Percentiles rank a stretch among this genome's conserved stretches.
Conservation (phyloP, 176 grass and related monocot species). For the Poa annua region DNA sequence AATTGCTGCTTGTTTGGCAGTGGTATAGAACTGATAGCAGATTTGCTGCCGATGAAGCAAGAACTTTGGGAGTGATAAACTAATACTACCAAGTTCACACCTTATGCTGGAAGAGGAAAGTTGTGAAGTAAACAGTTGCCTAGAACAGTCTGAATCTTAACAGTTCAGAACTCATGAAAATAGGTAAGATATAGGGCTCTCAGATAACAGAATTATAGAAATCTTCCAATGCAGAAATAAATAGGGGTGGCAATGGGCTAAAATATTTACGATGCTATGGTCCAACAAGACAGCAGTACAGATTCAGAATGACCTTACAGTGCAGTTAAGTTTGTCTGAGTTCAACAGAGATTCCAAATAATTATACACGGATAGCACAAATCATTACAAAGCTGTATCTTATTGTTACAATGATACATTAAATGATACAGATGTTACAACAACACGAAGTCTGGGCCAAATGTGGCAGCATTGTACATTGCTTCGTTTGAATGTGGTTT, state of each 20-base stretch:
- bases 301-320: background rate
- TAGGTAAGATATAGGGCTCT: background rate
- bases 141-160: background rate
- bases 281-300: background rate
- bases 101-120: background rate
- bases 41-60: background rate
- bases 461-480: slow-evolving; percentile 36
- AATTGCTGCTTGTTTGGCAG: too few relatives aligned
- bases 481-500: background rate
- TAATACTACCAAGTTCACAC: background rate
- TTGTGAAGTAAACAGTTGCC: background rate
- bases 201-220: too few relatives aligned
- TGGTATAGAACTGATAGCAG: too few relatives aligned
- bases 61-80: background rate
- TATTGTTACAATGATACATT: slow-evolving; percentile 35
- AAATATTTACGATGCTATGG: background rate
- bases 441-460: slow-evolving; percentile 14
- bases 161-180: background rate
- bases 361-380: background rate
- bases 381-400: slow-evolving; percentile 22
- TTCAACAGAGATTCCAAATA: background rate
- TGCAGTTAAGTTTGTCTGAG: background rate
- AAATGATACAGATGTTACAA: slow-evolving; percentile 45
- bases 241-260: background rate
- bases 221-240: background rate